These are phyloP conservation scores for Tausonia pullulans DNA, from an alignment of 1,284 basidiomycete species.

Conservation along the genomic window DNA sequence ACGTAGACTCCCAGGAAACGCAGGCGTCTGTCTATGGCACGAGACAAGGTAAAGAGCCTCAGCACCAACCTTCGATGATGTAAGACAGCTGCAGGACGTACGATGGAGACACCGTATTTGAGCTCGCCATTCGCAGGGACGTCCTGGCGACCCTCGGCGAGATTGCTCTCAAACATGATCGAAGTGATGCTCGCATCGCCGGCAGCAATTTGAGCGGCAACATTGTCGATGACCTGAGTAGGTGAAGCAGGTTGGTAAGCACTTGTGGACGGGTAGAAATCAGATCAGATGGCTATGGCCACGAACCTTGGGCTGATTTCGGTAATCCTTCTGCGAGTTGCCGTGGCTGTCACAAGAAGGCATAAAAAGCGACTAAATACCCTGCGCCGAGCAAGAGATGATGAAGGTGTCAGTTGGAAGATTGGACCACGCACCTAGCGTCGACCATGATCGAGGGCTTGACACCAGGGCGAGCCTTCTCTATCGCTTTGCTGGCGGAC, in stretches of 20 bases:
- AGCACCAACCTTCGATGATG: not conserved
- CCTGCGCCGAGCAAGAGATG: conserved; percentile 14
- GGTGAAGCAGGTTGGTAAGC: not conserved
- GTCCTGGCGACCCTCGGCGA: conserved; percentile 77
- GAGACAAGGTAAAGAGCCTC: conserved; percentile 2
- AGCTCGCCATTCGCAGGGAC: conserved; percentile 53
- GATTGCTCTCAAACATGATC: conserved; percentile 93
- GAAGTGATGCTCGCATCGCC: conserved; percentile 78
- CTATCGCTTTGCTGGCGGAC: conserved; percentile 55
- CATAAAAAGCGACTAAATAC: not conserved
- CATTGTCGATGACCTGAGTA: conserved; percentile 46
- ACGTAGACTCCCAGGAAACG: conserved; percentile 76
- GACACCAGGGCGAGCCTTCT: conserved; percentile 45
- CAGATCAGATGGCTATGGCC: not conserved
- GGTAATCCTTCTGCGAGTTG: conserved; percentile 85
- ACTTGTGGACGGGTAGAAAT: not conserved
- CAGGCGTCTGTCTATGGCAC: conserved; percentile 45
- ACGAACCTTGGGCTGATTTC: conserved; percentile 63
- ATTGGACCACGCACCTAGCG: conserved; percentile 10
- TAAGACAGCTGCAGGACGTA: conserved; percentile 45
- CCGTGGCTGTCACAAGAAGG: conserved; percentile 43
- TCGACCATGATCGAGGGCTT: conserved; percentile 39
- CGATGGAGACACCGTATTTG: conserved; percentile 79
- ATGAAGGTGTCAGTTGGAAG: conserved; percentile 24
- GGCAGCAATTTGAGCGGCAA: conserved; percentile 64